These are phyloP conservation scores for Boletus huronensis DNA, from an alignment of 768 basidiomycete genomes.

Conservation along the genomic window DNA sequence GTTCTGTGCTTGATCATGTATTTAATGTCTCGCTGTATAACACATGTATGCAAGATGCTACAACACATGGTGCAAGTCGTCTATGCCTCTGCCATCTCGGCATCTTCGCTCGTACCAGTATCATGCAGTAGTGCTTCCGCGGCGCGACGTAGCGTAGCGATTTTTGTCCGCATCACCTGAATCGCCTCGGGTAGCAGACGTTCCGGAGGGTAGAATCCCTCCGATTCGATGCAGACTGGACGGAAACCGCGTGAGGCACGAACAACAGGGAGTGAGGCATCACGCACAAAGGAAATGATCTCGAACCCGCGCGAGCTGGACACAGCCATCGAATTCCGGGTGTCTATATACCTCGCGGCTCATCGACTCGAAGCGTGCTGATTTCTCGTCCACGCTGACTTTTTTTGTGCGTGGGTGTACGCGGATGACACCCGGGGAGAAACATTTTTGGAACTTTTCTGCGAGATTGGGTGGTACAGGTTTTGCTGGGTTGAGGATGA, in stretches of 20 bases:
- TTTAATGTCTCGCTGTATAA: background rate
- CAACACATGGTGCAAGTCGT: background rate
- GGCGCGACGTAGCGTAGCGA: conserved; percentile 54
- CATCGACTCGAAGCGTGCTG: conserved; percentile 82
- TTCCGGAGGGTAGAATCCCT: conserved; percentile 84
- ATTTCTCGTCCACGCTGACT: conserved; percentile 58
- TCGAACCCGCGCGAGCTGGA: conserved; percentile 79
- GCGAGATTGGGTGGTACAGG: conserved; percentile 76
- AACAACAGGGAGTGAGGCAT: background rate
- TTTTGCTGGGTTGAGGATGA: conserved; percentile 62
- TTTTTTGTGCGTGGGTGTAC: conserved; percentile 54
- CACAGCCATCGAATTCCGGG: conserved; percentile 81
- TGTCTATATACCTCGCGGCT: conserved; percentile 90
- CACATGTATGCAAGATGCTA: conserved; percentile 2
- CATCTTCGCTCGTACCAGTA: conserved; percentile 41
- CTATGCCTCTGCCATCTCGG: conserved; percentile 49
- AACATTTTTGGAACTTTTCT: conserved; percentile 83
- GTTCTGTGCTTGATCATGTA: background rate
- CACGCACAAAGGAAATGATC: conserved; percentile 91
- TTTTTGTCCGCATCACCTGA: conserved; percentile 78
- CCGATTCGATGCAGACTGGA: conserved; percentile 85
- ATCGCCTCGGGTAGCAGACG: conserved; percentile 78
- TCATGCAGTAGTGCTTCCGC: conserved; percentile 55
- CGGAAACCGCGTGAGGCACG: background rate
- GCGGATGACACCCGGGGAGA: conserved; percentile 77